phyloP scores from a whole-genome alignment of 306 rosid species.

The Lathyrus aphaca region DNA sequence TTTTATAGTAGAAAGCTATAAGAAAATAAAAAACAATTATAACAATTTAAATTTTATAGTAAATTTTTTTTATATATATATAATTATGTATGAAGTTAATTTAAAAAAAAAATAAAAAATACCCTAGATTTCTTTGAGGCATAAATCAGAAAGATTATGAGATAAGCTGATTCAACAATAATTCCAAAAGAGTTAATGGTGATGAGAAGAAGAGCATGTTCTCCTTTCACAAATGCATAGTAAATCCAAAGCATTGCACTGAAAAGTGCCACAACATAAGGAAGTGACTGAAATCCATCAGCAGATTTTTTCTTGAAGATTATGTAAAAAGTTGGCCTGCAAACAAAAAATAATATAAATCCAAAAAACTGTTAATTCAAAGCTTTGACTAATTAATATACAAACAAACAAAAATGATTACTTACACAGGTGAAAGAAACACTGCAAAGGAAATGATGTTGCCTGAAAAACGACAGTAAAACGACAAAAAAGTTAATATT shows the following conservation, averaged over 20 bases:
- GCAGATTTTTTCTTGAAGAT: constrained; percentile 78
- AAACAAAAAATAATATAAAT: neutral
- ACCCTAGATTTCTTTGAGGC: constrained; percentile 76
- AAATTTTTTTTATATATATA: neutral
- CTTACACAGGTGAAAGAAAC: constrained; percentile 94
- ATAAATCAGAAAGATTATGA: constrained; percentile 62
- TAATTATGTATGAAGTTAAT: too few species aligned
- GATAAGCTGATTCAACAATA: constrained; percentile 65
- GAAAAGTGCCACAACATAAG: constrained; percentile 81
- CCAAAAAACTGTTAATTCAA: neutral
- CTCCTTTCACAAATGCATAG: constrained; percentile 72
- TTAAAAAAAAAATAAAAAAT: constrained; percentile 1
- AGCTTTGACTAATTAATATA: neutral
- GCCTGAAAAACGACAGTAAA: constrained; percentile 50
- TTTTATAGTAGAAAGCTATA: constrained; percentile 63
- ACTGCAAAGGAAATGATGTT: constrained; percentile 82
- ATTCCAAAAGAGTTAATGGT: constrained; percentile 86
- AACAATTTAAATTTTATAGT: neutral
- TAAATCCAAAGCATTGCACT: constrained; percentile 92
- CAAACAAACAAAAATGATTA: neutral
- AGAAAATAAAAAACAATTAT: neutral
- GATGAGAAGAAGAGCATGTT: constrained; percentile 71
- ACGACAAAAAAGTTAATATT: constrained; percentile 14
- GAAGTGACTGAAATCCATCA: constrained; percentile 80
- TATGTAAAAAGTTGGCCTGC: constrained; percentile 85